Percentiles rank a stretch among this genome's conserved stretches.
Conservation (phyloP, 2,329 filamentous ascomycete genomes). For the Parafenestella ontariensis region DNA sequence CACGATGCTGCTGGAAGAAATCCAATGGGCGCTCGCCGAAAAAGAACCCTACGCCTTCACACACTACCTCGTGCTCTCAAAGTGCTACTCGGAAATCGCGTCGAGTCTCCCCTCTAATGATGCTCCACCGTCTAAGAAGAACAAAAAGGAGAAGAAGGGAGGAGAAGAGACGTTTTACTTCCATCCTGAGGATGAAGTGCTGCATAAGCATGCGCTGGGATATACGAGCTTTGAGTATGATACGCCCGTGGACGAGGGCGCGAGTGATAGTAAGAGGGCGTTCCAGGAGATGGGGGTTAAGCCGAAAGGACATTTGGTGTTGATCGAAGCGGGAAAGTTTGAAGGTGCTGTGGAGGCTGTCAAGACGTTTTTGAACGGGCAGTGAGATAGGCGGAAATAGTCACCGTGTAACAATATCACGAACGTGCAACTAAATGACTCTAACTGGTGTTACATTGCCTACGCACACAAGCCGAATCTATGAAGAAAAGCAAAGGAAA, state of each 20-base stretch:
- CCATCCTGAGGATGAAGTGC: conserved; percentile 92
- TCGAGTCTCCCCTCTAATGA: conserved; percentile 71
- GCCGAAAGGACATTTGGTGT: conserved; percentile 81
- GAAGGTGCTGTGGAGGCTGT: conserved; percentile 77
- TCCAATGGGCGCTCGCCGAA: conserved; percentile 85
- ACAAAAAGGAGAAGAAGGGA: conserved; percentile 48
- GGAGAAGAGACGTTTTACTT: conserved; percentile 78
- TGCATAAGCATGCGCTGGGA: conserved; percentile 77
- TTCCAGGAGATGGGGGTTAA: conserved; percentile 94
- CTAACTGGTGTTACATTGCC: conserved; percentile 48
- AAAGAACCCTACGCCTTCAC: conserved; percentile 92
- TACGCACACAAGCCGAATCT: conserved; percentile 46
- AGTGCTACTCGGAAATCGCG: conserved; percentile 88
- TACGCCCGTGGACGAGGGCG: conserved; percentile 76
- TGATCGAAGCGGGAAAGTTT: conserved; percentile 84
- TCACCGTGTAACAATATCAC: not conserved
- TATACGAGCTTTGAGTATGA: conserved; percentile 77
- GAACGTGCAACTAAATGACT: conserved; percentile 18
- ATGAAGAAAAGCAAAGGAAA: conserved; percentile 39
- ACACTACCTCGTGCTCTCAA: conserved; percentile 90
- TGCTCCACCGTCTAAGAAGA: conserved; percentile 52
- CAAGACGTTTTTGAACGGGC: conserved; percentile 69
- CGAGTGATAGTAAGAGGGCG: conserved; percentile 88
- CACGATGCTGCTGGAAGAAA: conserved; percentile 90
- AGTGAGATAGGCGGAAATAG: conserved; percentile 10